Evolutionary conservation across 139 green algal genomes (phyloP), one percentile per base, ranked within the genome.

Genomic region (Micromonas pusilla): DNA sequence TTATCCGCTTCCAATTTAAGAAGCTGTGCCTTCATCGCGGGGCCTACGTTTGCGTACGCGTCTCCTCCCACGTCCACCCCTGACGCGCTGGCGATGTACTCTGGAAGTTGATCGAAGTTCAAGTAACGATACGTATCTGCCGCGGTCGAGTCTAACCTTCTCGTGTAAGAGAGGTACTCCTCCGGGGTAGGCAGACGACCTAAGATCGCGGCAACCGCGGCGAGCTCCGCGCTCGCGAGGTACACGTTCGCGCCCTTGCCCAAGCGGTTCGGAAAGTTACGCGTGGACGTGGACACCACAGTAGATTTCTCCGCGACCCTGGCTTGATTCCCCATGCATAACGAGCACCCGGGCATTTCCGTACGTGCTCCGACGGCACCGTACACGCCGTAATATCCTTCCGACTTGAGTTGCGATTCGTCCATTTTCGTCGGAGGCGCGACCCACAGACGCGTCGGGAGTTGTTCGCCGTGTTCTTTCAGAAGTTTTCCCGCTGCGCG

Each of bases 301-400:
- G 78, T 82, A 38, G 52, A 73, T 34, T 79, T 79, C 31, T 82
- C 78, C 25, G 39, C 68, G 9, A 82, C 78, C 32, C 78, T 20
- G 33, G 78, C 78, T 52, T 82, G 78, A 45, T 82, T 82, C 6
- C 78, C 78, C 78, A 82, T 82, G 70, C 78, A 82, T 26, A 82
- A 45, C 25, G 78, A 82, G 72, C 78, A 82, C 5, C 78, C 78
- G 23, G 78, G 78, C 78, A 82, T 82, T 36, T 82, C 78, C 1
- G 62, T 82, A 21, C 78, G 32, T 20, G 78, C 78, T 38, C 78
- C 78, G n/a, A 82, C 78, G 4, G 33, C 3, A 30, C 68, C 78
- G 36, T 76, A 82, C 4, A 73, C 63, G 33, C 45, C n/a, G 54
- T 82, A 82, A 45, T 82, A 79, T 30, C 78, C 78, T 63, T 82